These are phyloP conservation scores for Vanrija pseudolonga DNA, from an alignment of 1,284 basidiomycete genomes.

Conservation along the genomic window DNA sequence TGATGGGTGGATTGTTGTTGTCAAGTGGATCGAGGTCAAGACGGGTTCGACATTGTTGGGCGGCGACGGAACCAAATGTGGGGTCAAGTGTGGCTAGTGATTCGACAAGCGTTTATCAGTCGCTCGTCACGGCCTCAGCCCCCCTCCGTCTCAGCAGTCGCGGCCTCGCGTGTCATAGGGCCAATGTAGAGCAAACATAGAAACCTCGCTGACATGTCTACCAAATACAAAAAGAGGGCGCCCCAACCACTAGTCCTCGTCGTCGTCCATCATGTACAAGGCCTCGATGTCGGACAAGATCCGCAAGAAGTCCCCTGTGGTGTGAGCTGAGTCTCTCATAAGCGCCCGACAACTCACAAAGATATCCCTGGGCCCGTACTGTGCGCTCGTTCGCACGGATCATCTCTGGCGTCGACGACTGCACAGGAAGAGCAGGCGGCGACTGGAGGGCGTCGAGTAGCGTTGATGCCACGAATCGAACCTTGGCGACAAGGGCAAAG, in stretches of 20 bases:
- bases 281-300: conserved; percentile 79
- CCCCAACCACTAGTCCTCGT: conserved; percentile 8
- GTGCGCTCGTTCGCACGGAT: conserved; percentile 52
- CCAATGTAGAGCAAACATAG: no score
- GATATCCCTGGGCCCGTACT: conserved; percentile 66
- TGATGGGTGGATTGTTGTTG: background rate
- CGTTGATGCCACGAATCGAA: conserved; percentile 81
- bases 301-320: conserved; percentile 77
- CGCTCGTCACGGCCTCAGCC: no score
- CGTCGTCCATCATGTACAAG: conserved; percentile 36
- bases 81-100: background rate
- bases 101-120: background rate
- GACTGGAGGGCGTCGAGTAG: conserved; percentile 78
- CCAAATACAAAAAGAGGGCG: background rate
- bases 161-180: no score
- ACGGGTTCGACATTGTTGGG: background rate
- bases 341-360: conserved; percentile 52
- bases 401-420: background rate
- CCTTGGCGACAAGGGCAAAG: conserved; percentile 68
- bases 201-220: background rate
- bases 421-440: conserved; percentile 41
- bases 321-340: background rate
- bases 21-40: background rate
- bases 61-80: background rate
- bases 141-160: no score